Conservation (phyloP, 2,329 filamentous ascomycete species). For the Fusarium metavorans region DNA sequence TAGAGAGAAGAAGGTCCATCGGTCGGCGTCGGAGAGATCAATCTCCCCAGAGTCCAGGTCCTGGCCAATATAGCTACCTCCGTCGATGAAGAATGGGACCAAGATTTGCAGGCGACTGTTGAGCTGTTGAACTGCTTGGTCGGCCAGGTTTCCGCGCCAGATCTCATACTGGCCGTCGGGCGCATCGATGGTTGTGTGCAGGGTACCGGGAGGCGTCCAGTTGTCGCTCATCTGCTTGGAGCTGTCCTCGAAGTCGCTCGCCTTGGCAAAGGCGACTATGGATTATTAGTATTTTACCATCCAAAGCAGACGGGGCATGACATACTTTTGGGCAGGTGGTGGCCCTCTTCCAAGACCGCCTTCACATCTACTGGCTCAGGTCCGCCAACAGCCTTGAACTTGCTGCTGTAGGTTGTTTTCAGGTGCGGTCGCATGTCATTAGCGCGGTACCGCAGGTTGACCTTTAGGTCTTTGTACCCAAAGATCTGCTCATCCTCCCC, state of each 20-base stretch:
- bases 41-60: slow-evolving; percentile 63
- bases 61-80: slow-evolving; percentile 78
- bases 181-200: slow-evolving; percentile 72
- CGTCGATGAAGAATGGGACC: slow-evolving; percentile 90
- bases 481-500: slow-evolving; percentile 93
- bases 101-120: slow-evolving; percentile 86
- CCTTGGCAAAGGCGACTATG: slow-evolving; percentile 75
- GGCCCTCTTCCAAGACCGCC: slow-evolving; percentile 70
- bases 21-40: slow-evolving; percentile 78
- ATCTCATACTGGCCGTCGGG: slow-evolving; percentile 80
- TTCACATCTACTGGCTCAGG: slow-evolving; percentile 77
- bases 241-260: slow-evolving; percentile 70
- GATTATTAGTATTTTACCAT: slow-evolving; percentile 18
- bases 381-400: slow-evolving; percentile 76
- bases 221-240: slow-evolving; percentile 59
- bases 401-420: slow-evolving; percentile 76
- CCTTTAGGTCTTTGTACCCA: slow-evolving; percentile 84
- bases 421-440: slow-evolving; percentile 84
- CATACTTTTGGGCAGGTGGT: slow-evolving; percentile 76
- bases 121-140: slow-evolving; percentile 76
- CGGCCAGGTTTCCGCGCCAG: slow-evolving; percentile 81
- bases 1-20: slow-evolving; percentile 94
- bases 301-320: slow-evolving; percentile 35
- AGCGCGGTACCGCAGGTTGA: slow-evolving; percentile 76
- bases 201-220: slow-evolving; percentile 80